Base-by-base conservation (phyloP, 202 grass and related monocot species). In the Hordeum pubiflorum region DNA sequence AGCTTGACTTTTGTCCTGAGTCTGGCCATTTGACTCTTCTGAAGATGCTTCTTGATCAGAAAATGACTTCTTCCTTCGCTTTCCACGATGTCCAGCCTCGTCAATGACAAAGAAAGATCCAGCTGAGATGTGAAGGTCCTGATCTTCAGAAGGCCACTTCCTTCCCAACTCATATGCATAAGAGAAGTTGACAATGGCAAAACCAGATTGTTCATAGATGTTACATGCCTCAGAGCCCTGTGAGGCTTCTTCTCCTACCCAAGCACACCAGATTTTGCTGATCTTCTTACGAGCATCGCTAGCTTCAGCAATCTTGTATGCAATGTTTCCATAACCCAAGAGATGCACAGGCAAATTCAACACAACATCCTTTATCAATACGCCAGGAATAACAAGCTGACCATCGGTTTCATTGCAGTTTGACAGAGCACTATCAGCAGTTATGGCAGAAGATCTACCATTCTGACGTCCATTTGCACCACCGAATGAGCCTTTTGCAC, bases 91-190 rank as follows among this genome's bases (percentile, higher is more conserved):
- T 10, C 96, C 92, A 50, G 86, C 80, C 60, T 96, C 92, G 82
- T 95, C 89, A 57, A 95, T 90, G 54, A 88, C 79, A 78, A 99
- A 95, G 89, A 89, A 95, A 75, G 96, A 99, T 43, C 90, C 82
- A 70, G 96, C 84, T 18, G 89, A 90, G 27, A 87, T 40, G 8
- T 60, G 75, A 70, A 77, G 77, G 15, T 93, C 84, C 79, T 91
- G 86, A 43, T 94, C 90, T 46, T 93, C 96, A 26, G 74, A 85
- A 76, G 79, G 82, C 68, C 81, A 88, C 78, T 89, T 95, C 82
- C 96, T 99, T n/a, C 96, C 96, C 60, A 99, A 86, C 72, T 94
- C 96, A 83, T 76, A 85, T 3, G 90, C 86, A 83, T 95, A 99
- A 75, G 89, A 81, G 65, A 99, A 93, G 82, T 93, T 99, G 60